Base-by-base conservation (phyloP, 2,329 filamentous ascomycete species). In the Aspergillus luchuensis region DNA sequence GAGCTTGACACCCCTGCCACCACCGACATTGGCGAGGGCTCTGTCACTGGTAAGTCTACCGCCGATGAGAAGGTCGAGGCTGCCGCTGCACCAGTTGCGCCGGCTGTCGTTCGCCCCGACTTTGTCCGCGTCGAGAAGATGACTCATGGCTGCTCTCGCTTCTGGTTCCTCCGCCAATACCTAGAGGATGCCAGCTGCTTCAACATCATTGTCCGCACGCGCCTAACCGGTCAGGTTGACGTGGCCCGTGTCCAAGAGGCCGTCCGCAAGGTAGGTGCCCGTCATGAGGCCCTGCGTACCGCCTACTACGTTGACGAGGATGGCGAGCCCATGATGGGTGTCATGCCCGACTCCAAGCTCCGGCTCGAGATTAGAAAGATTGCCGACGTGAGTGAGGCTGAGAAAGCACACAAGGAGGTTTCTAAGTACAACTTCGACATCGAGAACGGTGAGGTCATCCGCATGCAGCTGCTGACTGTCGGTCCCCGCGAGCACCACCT, bases 181-280 rank as follows among this genome's bases (percentile, higher is more conserved):
- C 72, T 8, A 7, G 30, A 61, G 65, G 21, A 49, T 58, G 5
- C 71, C 69, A 5, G 57, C 15, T 69, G 21, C 56, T 57, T 19
- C 51, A 72, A 19, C 11, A 10, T 23, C 11, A 25, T n/a, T n/a
- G 23, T 28, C 25, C 15, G 10, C 23, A 50, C 10, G 8, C 38
- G 38, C 30, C 23, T 50, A 8, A 6, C 19, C n/a, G 15, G 47
- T 23, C 7, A 28, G 15, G 10, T 50, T 28, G 10, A 10, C 11
- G 47, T 50, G 4, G 21, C 10, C n/a, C 10, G 11, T 11, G 10
- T 28, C 11, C 10, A 5, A 6, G 21, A 50, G 60, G 60, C 38
- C 38, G 38, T 41, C 15, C 5, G 5, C 15, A 41, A n/a, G n/a
- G 38, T 41, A 5, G 38, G 38, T n/a, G 15, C 15, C 6, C 38